Evolutionary conservation across 2,329 filamentous ascomycete genomes (phyloP).

Genomic region (Alternaria sp.): DNA sequence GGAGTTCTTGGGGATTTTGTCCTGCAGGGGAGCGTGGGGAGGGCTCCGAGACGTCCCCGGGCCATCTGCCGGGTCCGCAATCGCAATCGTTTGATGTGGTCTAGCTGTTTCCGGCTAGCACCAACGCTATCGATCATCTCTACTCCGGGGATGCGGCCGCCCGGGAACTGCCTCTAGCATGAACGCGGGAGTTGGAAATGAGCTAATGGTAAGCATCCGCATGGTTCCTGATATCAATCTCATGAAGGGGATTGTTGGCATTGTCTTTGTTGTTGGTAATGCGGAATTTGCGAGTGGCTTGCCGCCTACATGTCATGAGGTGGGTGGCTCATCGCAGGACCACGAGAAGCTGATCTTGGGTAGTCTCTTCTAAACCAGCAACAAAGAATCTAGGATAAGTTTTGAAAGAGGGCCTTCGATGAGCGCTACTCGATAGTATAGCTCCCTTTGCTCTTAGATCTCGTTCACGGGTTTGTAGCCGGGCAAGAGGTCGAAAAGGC

Average conservation of each 20-base stretch:
- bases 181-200: neutral
- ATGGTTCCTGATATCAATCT: neutral
- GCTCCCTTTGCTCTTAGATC: neutral
- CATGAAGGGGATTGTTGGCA: neutral
- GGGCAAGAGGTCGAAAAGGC: neutral
- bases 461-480: neutral
- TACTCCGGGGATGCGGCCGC: neutral
- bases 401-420: neutral
- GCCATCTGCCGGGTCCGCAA: neutral
- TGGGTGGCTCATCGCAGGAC: neutral
- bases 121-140: neutral
- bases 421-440: neutral
- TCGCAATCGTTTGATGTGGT: neutral
- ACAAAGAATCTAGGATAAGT: neutral
- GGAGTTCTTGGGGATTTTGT: neutral
- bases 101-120: neutral
- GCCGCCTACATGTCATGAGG: neutral
- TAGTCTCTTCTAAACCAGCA: neutral
- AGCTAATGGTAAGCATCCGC: neutral
- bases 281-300: neutral
- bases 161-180: neutral
- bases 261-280: neutral
- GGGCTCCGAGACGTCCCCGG: neutral
- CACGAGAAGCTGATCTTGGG: neutral
- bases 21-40: neutral